Conservation (phyloP, 257 asterid species). For the Marsdenia floribunda region DNA sequence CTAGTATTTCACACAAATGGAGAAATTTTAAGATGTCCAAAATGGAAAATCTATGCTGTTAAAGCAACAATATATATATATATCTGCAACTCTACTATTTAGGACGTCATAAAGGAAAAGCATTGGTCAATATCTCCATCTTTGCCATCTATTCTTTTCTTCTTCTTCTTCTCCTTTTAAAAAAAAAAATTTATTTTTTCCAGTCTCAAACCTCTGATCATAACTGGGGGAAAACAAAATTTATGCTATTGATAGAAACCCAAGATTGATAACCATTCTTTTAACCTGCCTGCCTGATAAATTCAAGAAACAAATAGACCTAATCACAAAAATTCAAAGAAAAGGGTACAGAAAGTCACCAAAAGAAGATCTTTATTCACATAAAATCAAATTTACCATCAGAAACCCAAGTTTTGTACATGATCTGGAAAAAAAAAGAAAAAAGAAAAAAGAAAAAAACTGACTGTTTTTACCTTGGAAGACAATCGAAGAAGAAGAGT, state of each 20-base stretch:
- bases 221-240: background rate
- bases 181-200: background rate
- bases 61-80: background rate
- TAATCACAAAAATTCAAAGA: background rate
- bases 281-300: background rate
- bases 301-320: background rate
- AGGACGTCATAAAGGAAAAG: background rate
- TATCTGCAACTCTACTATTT: background rate
- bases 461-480: background rate
- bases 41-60: background rate
- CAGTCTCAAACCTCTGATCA: background rate
- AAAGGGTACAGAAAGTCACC: background rate
- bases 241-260: background rate
- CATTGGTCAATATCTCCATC: background rate
- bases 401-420: background rate
- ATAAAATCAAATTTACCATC: background rate
- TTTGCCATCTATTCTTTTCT: background rate
- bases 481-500: background rate
- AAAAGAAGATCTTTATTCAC: background rate
- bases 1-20: background rate
- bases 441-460: background rate
- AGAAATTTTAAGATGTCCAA: background rate
- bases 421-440: background rate
- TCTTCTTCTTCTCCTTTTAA: too few species aligned
- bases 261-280: background rate